phyloP scores from a whole-genome alignment of 164 flowering plant species.

The Vitis vinifera region DNA sequence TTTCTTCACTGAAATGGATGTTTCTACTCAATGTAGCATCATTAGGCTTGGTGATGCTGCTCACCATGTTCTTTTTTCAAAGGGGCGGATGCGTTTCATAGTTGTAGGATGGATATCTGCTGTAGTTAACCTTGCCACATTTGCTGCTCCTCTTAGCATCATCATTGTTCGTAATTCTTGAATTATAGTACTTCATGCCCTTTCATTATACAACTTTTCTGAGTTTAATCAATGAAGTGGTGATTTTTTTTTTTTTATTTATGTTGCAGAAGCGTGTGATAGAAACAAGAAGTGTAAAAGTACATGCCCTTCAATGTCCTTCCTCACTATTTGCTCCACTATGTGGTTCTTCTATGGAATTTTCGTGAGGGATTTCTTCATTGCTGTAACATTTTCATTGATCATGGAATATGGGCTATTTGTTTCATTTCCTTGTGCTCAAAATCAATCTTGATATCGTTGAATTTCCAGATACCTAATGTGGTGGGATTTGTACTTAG shows the following conservation, averaged over 20 bases:
- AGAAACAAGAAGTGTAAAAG: slow-evolving; percentile 57
- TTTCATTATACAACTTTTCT: too few relatives aligned
- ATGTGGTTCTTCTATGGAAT: slow-evolving; percentile 65
- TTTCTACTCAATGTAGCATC: slow-evolving; percentile 15
- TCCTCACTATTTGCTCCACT: slow-evolving; percentile 56
- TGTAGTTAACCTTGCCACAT: slow-evolving; percentile 20
- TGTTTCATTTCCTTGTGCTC: too few relatives aligned
- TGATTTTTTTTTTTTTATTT: too few relatives aligned
- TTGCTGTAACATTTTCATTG: slow-evolving; percentile 32
- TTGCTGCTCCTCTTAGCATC: slow-evolving; percentile 36
- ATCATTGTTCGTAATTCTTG: slow-evolving; percentile 21
- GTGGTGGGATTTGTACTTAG: slow-evolving; percentile 47
- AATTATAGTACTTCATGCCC: too few relatives aligned
- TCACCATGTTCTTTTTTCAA: slow-evolving; percentile 5
- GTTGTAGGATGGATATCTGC: slow-evolving; percentile 34
- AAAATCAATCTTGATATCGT: too few relatives aligned
- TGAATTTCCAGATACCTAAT: slow-evolving; percentile 41
- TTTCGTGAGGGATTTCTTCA: slow-evolving; percentile 37
- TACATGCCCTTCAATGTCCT: slow-evolving; percentile 65
- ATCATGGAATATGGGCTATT: background rate
- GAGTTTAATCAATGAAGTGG: background rate
- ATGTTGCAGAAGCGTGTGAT: slow-evolving; percentile 56
- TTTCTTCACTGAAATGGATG: slow-evolving; percentile 17
- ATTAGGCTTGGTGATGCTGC: slow-evolving; percentile 12
- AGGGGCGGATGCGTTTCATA: slow-evolving; percentile 8